These are phyloP conservation scores for Botryotinia convoluta DNA, from an alignment of 2,329 filamentous ascomycete species.

Conservation along the genomic window DNA sequence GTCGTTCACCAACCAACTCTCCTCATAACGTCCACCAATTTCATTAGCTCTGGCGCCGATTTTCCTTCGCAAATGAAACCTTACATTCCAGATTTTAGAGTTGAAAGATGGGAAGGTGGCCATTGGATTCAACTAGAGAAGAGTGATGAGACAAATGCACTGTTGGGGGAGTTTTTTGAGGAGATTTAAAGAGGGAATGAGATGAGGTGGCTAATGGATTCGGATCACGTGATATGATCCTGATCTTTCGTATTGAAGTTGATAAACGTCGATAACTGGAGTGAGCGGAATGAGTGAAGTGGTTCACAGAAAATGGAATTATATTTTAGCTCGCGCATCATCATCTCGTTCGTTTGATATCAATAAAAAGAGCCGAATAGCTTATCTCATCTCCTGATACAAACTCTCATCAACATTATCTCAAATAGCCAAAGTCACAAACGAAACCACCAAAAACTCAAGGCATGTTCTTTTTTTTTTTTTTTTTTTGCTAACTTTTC, in stretches of 20 bases:
- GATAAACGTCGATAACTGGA: not conserved
- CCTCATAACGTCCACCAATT: slow-evolving; percentile 24
- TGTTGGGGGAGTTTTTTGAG: slow-evolving; percentile 20
- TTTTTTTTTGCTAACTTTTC: not conserved
- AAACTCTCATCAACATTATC: not conserved
- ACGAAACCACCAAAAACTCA: not conserved
- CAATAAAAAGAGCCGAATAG: not conserved
- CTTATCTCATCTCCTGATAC: not conserved
- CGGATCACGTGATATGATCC: not conserved
- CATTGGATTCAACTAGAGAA: slow-evolving; percentile 33
- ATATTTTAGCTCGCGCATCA: not conserved
- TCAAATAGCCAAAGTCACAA: not conserved
- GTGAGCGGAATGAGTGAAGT: not conserved
- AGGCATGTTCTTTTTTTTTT: not conserved
- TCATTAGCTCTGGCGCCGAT: slow-evolving; percentile 22
- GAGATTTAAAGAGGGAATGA: not conserved
- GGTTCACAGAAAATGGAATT: not conserved
- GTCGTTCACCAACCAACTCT: slow-evolving; percentile 25
- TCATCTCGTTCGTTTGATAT: not conserved
- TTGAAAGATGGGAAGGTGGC: slow-evolving; percentile 26
- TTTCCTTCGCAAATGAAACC: slow-evolving; percentile 19
- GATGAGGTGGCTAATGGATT: not conserved
- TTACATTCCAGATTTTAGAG: slow-evolving; percentile 20
- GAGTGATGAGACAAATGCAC: slow-evolving; percentile 23
- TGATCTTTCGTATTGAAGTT: too few relatives aligned